Conservation (phyloP, 495 filamentous ascomycete genomes). For the Neurospora pannonica region DNA sequence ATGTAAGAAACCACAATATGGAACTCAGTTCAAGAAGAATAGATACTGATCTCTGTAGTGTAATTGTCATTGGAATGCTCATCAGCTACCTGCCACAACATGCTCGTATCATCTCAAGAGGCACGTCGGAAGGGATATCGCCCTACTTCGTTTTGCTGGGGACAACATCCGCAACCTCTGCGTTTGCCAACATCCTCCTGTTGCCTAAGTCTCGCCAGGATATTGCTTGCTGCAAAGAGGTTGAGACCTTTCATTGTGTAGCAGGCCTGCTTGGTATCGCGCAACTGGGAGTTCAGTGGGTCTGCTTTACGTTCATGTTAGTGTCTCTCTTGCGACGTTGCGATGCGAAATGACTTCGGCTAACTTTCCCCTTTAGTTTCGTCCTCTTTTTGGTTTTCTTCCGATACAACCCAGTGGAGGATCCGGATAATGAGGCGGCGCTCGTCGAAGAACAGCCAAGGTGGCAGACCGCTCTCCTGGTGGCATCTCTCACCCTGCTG, state of each 20-base stretch:
- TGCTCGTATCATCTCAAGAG: constrained; percentile 73
- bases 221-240: constrained; percentile 71
- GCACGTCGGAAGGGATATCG: constrained; percentile 90
- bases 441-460: constrained; percentile 41
- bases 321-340: constrained; percentile 16
- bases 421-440: constrained; percentile 26
- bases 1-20: constrained; percentile 36
- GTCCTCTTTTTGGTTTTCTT: constrained; percentile 80
- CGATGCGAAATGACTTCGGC: background rate
- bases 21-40: background rate
- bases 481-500: constrained; percentile 58
- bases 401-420: constrained; percentile 50
- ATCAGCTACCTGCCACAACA: constrained; percentile 94
- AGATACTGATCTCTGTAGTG: constrained; percentile 31
- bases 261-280: constrained; percentile 77
- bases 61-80: constrained; percentile 85
- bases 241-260: constrained; percentile 73
- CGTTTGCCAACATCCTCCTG: constrained; percentile 83
- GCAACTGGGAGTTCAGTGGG: constrained; percentile 85
- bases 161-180: constrained; percentile 74
- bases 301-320: constrained; percentile 84
- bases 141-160: constrained; percentile 91
- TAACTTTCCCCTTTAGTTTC: constrained; percentile 41
- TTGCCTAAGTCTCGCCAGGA: constrained; percentile 69
- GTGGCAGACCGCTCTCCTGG: constrained; percentile 64